These are phyloP conservation scores for Claviceps fusiformis DNA, from an alignment of 2,329 filamentous ascomycete genomes.

Conservation along the genomic window DNA sequence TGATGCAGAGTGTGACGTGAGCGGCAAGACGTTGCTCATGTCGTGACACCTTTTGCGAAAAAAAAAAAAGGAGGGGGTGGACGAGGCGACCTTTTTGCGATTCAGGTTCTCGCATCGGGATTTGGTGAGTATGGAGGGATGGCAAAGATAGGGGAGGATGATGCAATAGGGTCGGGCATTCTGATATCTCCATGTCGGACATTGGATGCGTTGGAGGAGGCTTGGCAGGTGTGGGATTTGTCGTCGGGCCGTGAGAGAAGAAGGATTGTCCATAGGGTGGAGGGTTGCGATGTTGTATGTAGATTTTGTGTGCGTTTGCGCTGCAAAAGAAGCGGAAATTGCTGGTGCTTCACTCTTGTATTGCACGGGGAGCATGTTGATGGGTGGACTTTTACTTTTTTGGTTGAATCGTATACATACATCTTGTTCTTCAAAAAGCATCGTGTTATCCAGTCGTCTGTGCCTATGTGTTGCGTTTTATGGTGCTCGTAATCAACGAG, in stretches of 20 bases:
- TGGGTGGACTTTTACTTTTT: background rate
- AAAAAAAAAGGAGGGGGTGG: background rate
- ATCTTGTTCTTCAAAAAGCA: background rate
- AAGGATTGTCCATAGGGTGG: too few species aligned
- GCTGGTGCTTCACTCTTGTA: background rate
- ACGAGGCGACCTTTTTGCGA: background rate
- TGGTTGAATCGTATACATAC: background rate
- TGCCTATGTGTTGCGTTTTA: background rate
- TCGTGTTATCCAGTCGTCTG: background rate
- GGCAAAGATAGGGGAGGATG: background rate
- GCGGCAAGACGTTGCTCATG: background rate
- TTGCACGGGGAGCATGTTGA: background rate
- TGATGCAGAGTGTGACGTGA: slow-evolving; percentile 1
- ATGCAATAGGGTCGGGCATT: background rate
- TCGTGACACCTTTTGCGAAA: background rate
- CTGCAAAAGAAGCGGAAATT: background rate
- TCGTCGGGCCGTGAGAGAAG: background rate
- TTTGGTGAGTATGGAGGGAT: background rate
- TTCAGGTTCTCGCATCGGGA: too few species aligned
- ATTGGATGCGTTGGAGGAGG: background rate
- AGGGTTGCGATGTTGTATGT: background rate
- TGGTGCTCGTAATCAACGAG: background rate
- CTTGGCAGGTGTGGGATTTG: background rate
- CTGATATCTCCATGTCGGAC: background rate
- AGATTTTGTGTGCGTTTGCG: background rate